Base-by-base conservation (phyloP, 768 basidiomycete species). In the Lentinula sp. region DNA sequence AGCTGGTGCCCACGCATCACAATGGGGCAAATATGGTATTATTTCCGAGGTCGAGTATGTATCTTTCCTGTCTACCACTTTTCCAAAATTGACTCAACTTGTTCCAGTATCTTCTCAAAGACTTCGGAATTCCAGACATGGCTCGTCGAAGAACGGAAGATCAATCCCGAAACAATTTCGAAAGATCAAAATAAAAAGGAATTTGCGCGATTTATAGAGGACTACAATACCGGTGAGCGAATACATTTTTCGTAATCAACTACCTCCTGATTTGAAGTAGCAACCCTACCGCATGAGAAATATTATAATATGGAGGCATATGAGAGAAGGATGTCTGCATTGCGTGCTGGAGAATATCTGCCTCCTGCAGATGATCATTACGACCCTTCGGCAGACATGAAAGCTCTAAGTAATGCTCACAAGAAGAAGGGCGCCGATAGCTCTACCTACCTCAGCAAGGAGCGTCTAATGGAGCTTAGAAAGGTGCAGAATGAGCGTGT, bases 251-350 rank as follows among this genome's bases (percentile, higher is more conserved):
- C 18, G 46, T 8, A 6, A 50, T 39, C 15, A 10, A 3, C 33
- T 0, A 5, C 15, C 35, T 50, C 6, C 41, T 58, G n/a, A 62
- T 37, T n/a, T 32, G 16, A 6, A 28, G 18, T 60, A 94, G 94
- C 93, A 13, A 97, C 95, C 3, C 79, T 97, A 2, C 92, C 95
- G 9, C 90, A 96, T 67, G 93, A 95, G 71, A 97, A 97, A 71
- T 97, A 95, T 72, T 96, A 96, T 72, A 84, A 95, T 68, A 93
- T 95, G 83, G 86, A 85, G 59, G 81, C 84, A 5, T 94, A 93
- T 70, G 92, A 95, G 62, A 78, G 78, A 20, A 87, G 92, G 51
- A 96, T 96, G 95, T 72, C 83, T 41, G 85, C 91, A 20, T 75
- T 96, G 53, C 85, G 93, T 49, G 80, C 85, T n/a, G 95, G 95